Evolutionary conservation across 805 yeast species (phyloP).

Genomic region (Sugiyamaella chiloensis): DNA sequence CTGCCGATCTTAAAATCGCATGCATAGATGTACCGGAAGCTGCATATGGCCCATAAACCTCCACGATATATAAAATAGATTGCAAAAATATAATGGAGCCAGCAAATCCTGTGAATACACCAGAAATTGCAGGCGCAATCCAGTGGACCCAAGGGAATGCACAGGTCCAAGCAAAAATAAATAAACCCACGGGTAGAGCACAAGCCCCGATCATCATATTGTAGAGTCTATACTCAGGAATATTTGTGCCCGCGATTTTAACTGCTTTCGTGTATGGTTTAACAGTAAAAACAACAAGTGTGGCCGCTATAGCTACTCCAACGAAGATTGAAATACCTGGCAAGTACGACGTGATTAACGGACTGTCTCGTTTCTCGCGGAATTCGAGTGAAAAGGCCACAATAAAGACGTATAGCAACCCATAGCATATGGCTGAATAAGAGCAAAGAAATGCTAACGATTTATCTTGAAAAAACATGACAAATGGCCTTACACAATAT

Average conservation of each 20-base stretch:
- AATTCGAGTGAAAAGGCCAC: constrained; percentile 32
- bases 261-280: neutral
- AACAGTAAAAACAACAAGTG: neutral
- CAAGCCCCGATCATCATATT: constrained; percentile 12
- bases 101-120: constrained; percentile 14
- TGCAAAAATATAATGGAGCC: constrained; percentile 13
- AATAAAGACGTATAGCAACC: constrained; percentile 32
- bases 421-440: constrained; percentile 32
- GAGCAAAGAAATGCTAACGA: constrained; percentile 30
- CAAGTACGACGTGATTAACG: constrained; percentile 6
- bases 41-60: constrained; percentile 13
- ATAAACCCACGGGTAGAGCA: constrained; percentile 16
- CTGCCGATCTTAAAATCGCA: constrained; percentile 8
- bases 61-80: constrained; percentile 10
- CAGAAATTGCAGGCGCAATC: constrained; percentile 12
- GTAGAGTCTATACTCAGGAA: constrained; percentile 8
- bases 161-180: constrained; percentile 21
- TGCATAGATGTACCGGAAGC: constrained; percentile 13
- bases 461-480: constrained; percentile 31
- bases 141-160: constrained; percentile 13
- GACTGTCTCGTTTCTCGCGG: neutral
- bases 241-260: neutral
- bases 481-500: constrained; percentile 14
- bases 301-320: constrained; percentile 7
- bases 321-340: constrained; percentile 10